Evolutionary conservation across 441 rosid genomes (phyloP).

Genomic region (Rhodomyrtus psidioides): DNA sequence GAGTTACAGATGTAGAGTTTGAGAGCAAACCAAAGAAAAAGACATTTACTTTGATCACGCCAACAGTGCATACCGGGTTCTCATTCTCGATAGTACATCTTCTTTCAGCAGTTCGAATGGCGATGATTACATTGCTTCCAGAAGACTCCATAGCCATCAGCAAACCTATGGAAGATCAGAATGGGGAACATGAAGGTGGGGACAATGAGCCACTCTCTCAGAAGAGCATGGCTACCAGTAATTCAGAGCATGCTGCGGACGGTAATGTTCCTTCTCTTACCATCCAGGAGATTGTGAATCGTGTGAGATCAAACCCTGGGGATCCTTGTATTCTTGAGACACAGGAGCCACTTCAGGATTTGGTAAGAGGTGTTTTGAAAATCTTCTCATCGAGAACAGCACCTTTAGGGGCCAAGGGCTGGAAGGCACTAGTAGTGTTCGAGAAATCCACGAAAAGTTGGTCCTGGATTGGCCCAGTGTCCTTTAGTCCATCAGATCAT

Average conservation of each 20-base stretch:
- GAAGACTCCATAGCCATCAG: slow-evolving; percentile 59
- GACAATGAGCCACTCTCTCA: slow-evolving; percentile 34
- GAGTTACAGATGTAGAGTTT: slow-evolving; percentile 44
- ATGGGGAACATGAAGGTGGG: slow-evolving; percentile 31
- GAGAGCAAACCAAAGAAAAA: slow-evolving; percentile 81
- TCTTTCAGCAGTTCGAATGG: slow-evolving; percentile 92
- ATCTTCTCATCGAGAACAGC: slow-evolving; percentile 89
- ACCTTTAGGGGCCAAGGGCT: slow-evolving; percentile 96
- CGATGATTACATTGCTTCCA: slow-evolving; percentile 58
- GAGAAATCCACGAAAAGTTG: slow-evolving; percentile 82
- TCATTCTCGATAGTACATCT: slow-evolving; percentile 96
- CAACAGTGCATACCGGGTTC: slow-evolving; percentile 90
- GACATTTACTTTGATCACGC: slow-evolving; percentile 79
- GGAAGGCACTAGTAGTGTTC: slow-evolving; percentile 84
- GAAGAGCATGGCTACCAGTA: slow-evolving; percentile 35
- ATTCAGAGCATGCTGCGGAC: slow-evolving; percentile 31
- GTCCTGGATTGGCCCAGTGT: slow-evolving; percentile 89
- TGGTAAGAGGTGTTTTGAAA: slow-evolving; percentile 89
- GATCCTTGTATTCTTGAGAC: slow-evolving; percentile 94
- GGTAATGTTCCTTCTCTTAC: slow-evolving; percentile 58
- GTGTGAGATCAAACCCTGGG: slow-evolving; percentile 84
- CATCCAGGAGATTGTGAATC: slow-evolving; percentile 84
- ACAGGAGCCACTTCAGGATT: slow-evolving; percentile 94
- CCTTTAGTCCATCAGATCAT: slow-evolving; percentile 43
- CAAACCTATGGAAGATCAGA: slow-evolving; percentile 47